Evolutionary conservation across 805 yeast genomes (phyloP), one percentile per base, ranked within the genome.

Genomic region (Maudiozyma barnettii): DNA sequence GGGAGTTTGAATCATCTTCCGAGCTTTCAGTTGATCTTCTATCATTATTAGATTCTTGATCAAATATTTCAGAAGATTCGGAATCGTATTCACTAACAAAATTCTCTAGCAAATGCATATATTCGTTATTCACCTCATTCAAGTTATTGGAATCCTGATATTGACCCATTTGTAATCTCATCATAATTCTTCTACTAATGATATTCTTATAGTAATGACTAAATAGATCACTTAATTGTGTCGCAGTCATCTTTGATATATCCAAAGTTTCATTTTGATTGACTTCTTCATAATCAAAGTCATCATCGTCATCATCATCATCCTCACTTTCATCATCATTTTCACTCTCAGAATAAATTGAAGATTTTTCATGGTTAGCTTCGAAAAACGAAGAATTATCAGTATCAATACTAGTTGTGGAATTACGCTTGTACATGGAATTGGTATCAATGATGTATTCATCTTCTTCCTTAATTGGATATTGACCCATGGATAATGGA

Each of bases 401-500:
- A 5, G 43, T 36, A n/a, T 18, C 26, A 6, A 16, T 12, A 41
- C 44, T 41, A 3, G 14, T 13, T 13, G 18, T 35, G 5, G 45
- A 35, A 20, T 39, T 43, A 16, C 43, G 33, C 21, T 43, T 45
- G 13, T 36, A 45, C 55, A 52, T 54, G 36, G 46, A 44, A 12
- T 43, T 39, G 18, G 57, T 51, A 31, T 54, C 53, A 12, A 55
- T 55, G 7, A 53, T 50, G 42, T 56, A 53, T 41, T 54, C 58
- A 45, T 54, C 58, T 37, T 59, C 64, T 45, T 61, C 64, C 30
- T 45, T 48, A 14, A 58, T 59, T 12, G 66, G 53, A 36, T 56
- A 60, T 21, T 54, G 61, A 37, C 54, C 54, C 55, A 59, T 57
- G 3, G 66, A 53, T 19, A 64, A 45, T 31, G 67, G 67, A 20